Base-by-base conservation (phyloP, 2,329 filamentous ascomycete genomes). In the Grosmannia serpens region DNA sequence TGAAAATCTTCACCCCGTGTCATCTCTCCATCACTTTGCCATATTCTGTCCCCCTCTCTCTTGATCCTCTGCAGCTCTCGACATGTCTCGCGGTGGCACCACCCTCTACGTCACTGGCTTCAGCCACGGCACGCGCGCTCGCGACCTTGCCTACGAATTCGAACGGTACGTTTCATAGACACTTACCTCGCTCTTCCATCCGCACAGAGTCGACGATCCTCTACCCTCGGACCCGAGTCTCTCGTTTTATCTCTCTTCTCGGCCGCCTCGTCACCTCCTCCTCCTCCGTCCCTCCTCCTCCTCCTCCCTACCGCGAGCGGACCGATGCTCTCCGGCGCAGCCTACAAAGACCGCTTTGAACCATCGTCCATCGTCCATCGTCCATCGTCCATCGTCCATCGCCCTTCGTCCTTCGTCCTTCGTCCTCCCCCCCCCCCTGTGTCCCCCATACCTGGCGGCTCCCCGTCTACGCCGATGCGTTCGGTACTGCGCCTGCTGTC, bases 61-160 rank as follows among this genome's bases (percentile, higher is more conserved):
- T 50, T 55, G 2, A 5, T 26, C 31, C 26, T 53, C 31, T 38
- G 20, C 24, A 31, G 13, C 44, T 57, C 22, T 57, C 10, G 62
- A 71, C 96, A 96, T 96, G 91, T 96, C 91, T 84, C 89, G 91
- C 72, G 85, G 88, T 74, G 87, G 90, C 68, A 95, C 89, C 62
- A 97, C 92, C 60, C 89, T 97, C 67, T 97, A 97, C 80, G 92
- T 97, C 75, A 96, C 91, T 71, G 94, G 94, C 83, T 99, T 99
- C 77, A 95, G 92, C 83, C 91, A 96, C 77, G 91, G 92, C 75
- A 96, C 92, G 75, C 90, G 94, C 81, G 91, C 94, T 75, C 90
- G 94, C 85, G 91, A 99, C 82, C 89, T 97, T 75, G 91, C 92
- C 80, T 96, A 95, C 88, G 92, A 97, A 83, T 97, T 97, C 88